Conservation (phyloP, 768 basidiomycete species). For the Termitomyces heimii region DNA sequence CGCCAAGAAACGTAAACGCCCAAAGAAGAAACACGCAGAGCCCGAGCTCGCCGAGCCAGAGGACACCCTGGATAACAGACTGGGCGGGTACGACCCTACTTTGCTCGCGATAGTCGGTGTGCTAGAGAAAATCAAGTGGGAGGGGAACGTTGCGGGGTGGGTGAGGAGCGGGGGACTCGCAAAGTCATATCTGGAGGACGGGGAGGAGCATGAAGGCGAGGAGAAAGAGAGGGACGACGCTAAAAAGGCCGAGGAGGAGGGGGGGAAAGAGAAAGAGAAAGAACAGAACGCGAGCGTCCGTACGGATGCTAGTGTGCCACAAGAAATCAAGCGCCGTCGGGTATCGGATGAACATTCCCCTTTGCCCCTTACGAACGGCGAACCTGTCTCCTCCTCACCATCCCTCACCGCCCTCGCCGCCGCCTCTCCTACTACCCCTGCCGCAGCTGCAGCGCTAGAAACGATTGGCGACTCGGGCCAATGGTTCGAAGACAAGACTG, state of each 20-base stretch:
- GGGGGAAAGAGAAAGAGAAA: background rate
- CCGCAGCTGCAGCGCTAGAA: background rate
- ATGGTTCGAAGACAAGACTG: conserved; percentile 50
- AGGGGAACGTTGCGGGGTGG: conserved; percentile 68
- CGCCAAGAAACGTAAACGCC: conserved; percentile 12
- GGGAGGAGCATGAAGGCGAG: background rate
- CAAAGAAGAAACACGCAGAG: conserved; percentile 2
- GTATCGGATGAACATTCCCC: background rate
- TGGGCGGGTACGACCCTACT: conserved; percentile 40
- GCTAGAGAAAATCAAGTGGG: conserved; percentile 49
- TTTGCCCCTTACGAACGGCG: background rate
- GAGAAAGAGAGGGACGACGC: background rate
- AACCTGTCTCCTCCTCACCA: background rate
- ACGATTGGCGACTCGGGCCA: conserved; percentile 16
- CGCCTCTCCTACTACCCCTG: background rate
- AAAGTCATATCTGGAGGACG: background rate
- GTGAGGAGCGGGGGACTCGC: conserved; percentile 20
- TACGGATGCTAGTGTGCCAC: background rate
- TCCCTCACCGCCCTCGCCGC: background rate
- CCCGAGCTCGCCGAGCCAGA: background rate
- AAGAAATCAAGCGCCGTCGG: background rate
- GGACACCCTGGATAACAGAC: background rate
- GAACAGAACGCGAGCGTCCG: background rate
- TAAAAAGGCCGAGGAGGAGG: background rate
- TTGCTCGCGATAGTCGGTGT: conserved; percentile 65